These are phyloP conservation scores for Aspergillus pseudoglaucus DNA, from an alignment of 2,329 filamentous ascomycete genomes.

Conservation along the genomic window DNA sequence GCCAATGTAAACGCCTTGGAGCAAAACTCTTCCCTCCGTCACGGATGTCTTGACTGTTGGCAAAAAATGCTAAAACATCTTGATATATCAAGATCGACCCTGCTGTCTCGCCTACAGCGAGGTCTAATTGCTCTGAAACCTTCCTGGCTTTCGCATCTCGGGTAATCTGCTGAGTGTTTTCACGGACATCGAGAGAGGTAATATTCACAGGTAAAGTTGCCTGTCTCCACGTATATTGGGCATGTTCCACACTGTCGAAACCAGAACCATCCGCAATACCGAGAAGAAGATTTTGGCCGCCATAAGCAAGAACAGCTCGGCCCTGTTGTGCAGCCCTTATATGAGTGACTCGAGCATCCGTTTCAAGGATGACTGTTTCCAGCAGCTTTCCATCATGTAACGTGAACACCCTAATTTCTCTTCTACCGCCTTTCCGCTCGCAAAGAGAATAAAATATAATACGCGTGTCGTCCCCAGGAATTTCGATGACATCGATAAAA, in stretches of 20 bases:
- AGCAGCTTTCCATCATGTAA: constrained; percentile 16
- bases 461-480: constrained; percentile 18
- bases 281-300: constrained; percentile 49
- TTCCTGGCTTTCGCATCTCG: constrained; percentile 15
- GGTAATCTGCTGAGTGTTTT: constrained; percentile 17
- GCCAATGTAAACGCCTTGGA: constrained; percentile 78
- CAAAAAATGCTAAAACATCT: constrained; percentile 58
- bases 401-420: constrained; percentile 24
- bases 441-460: constrained; percentile 35
- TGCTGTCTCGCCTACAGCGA: constrained; percentile 69
- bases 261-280: constrained; percentile 44
- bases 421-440: constrained; percentile 32
- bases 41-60: constrained; percentile 38
- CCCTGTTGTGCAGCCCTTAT: constrained; percentile 26
- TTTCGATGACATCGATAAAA: constrained; percentile 17
- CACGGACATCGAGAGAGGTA: constrained; percentile 59
- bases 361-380: constrained; percentile 24
- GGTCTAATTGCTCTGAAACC: constrained; percentile 51
- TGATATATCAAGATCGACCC: constrained; percentile 79
- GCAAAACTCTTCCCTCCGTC: constrained; percentile 39
- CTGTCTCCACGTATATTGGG: constrained; percentile 50
- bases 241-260: constrained; percentile 30
- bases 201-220: constrained; percentile 55
- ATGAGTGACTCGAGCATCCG: constrained; percentile 19
- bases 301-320: constrained; percentile 33